Percentiles rank a stretch among this genome's conserved stretches.
Evolutionary conservation across 2,329 filamentous ascomycete genomes (phyloP).

Genomic region (Atkinsonella hypoxylon): DNA sequence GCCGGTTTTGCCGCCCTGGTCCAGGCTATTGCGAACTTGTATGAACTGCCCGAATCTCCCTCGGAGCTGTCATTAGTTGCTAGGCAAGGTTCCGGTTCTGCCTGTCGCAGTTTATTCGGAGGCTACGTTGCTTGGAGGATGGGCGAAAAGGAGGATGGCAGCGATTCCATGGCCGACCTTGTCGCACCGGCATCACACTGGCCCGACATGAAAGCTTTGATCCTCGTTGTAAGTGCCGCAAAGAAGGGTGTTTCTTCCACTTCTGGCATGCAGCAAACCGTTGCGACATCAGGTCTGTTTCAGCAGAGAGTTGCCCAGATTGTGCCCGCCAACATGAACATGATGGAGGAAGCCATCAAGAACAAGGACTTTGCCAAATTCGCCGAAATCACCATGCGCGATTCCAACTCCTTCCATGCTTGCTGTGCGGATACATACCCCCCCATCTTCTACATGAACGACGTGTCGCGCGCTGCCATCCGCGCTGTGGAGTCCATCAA

Average conservation of each 20-base stretch:
- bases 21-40: slow-evolving; percentile 82
- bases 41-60: slow-evolving; percentile 69
- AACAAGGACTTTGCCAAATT: slow-evolving; percentile 76
- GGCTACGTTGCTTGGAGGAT: slow-evolving; percentile 94
- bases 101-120: slow-evolving; percentile 85
- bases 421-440: slow-evolving; percentile 91
- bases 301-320: slow-evolving; percentile 59
- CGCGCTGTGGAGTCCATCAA: slow-evolving; percentile 86
- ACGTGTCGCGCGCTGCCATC: slow-evolving; percentile 78
- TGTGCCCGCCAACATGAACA: slow-evolving; percentile 70
- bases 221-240: slow-evolving; percentile 82
- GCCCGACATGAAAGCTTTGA: slow-evolving; percentile 86
- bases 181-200: slow-evolving; percentile 84
- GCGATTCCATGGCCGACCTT: slow-evolving; percentile 77
- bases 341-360: slow-evolving; percentile 73
- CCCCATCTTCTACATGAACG: slow-evolving; percentile 98
- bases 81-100: slow-evolving; percentile 86
- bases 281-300: slow-evolving; percentile 84
- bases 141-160: slow-evolving; percentile 63
- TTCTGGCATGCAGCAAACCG: slow-evolving; percentile 93
- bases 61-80: slow-evolving; percentile 81
- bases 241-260: slow-evolving; percentile 95
- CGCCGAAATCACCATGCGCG: slow-evolving; percentile 85
- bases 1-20: slow-evolving; percentile 62
- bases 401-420: slow-evolving; percentile 95